Evolutionary conservation across 1,139 yeast species (phyloP).

Genomic region (Debaryomyces robertsiae): DNA sequence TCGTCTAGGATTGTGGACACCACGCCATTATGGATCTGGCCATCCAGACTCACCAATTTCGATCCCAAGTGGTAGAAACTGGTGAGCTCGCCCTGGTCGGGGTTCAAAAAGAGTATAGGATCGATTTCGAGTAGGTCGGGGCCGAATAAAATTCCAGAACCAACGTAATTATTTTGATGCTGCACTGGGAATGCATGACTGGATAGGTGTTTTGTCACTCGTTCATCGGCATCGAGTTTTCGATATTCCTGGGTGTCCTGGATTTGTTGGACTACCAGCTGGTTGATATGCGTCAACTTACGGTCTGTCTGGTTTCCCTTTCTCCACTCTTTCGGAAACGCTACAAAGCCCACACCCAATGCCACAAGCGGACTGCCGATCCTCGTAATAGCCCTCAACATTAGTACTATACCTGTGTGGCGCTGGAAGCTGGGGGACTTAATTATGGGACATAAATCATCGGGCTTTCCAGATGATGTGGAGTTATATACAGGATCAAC

Average conservation of each 20-base stretch:
- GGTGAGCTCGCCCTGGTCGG: conserved; percentile 48
- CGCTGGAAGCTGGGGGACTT: no score
- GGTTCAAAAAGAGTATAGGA: conserved; percentile 59
- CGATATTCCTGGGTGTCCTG: conserved; percentile 35
- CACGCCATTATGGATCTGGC: conserved; percentile 85
- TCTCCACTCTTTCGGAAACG: conserved; percentile 47
- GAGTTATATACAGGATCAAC: no score
- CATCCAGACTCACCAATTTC: conserved; percentile 65
- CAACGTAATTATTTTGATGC: conserved; percentile 64
- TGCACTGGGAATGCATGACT: conserved; percentile 59
- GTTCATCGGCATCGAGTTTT: conserved; percentile 28
- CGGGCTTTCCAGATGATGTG: no score
- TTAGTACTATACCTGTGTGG: conserved; percentile 10
- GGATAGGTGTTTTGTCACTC: conserved; percentile 27
- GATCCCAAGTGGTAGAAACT: conserved; percentile 74
- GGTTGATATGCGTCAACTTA: conserved; percentile 31
- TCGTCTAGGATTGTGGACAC: conserved; percentile 85
- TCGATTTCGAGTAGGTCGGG: conserved; percentile 64
- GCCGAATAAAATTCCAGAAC: conserved; percentile 67
- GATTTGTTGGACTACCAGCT: conserved; percentile 34
- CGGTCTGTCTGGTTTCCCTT: conserved; percentile 24
- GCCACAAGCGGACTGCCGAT: conserved; percentile 39
- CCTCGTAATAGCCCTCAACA: conserved; percentile 31
- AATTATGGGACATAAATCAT: no score
- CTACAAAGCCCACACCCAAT: conserved; percentile 49